Conservation (phyloP, 345 rosid species). For the Balakata baccata region DNA sequence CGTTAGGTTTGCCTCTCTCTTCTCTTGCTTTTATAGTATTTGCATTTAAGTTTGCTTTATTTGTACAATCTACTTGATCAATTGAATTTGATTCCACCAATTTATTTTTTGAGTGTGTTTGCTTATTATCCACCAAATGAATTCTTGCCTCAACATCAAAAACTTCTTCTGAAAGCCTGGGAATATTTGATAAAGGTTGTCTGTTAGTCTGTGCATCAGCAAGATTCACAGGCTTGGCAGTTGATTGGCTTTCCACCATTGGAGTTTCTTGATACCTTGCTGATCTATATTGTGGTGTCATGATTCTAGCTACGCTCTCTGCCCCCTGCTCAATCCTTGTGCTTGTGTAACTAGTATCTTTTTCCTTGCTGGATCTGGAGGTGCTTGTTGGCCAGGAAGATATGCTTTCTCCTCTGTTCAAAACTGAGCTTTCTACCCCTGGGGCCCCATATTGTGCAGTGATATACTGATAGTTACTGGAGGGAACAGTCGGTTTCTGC, state of each 20-base stretch:
- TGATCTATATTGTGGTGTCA: slow-evolving; percentile 25
- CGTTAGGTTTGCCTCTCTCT: slow-evolving; percentile 34
- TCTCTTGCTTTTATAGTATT: slow-evolving; percentile 42
- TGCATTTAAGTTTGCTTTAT: slow-evolving; percentile 25
- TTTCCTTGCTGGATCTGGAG: slow-evolving; percentile 32
- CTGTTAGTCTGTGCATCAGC: slow-evolving; percentile 26
- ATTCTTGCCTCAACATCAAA: slow-evolving; percentile 29
- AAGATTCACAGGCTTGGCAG: slow-evolving; percentile 23
- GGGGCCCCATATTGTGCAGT: slow-evolving; percentile 27
- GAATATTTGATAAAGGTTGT: slow-evolving; percentile 26
- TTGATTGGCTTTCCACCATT: slow-evolving; percentile 20
- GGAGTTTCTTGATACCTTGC: slow-evolving; percentile 26
- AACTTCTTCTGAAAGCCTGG: slow-evolving; percentile 28
- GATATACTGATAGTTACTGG: slow-evolving; percentile 28
- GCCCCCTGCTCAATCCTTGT: slow-evolving; percentile 25
- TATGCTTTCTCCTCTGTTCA: slow-evolving; percentile 39
- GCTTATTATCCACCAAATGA: slow-evolving; percentile 23
- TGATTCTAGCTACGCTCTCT: slow-evolving; percentile 18
- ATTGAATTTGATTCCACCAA: slow-evolving; percentile 33
- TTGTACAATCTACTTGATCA: slow-evolving; percentile 29
- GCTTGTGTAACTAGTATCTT: slow-evolving; percentile 25
- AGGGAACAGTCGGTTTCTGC: slow-evolving; percentile 25
- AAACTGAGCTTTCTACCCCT: slow-evolving; percentile 40
- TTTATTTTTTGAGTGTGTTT: slow-evolving; percentile 26
- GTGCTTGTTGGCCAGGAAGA: slow-evolving; percentile 45